A percentile compares a stretch with the other conserved stretches of the same genome.
Evolutionary conservation across 179 eudicot species (phyloP).

Genomic region (Beta corolliflora): DNA sequence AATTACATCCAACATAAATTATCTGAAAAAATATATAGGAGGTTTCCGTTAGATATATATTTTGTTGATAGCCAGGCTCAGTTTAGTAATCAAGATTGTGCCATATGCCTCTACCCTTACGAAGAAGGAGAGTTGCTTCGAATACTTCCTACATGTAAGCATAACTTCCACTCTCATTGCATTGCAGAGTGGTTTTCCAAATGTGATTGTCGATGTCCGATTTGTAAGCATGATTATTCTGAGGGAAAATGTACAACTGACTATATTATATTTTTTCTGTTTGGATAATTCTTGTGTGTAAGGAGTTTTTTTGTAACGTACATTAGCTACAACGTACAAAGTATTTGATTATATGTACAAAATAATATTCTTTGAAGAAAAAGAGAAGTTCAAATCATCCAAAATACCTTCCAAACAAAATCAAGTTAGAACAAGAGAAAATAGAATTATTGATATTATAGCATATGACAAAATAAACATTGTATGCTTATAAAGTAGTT

Average conservation of each 20-base stretch:
- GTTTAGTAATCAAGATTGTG: background rate
- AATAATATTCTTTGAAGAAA: too few relatives aligned
- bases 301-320: too few relatives aligned
- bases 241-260: background rate
- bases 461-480: too few relatives aligned
- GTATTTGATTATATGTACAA: too few relatives aligned
- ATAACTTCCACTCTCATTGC: background rate
- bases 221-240: background rate
- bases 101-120: background rate
- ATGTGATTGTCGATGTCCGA: background rate
- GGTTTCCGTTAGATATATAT: background rate
- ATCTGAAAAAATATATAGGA: too few relatives aligned
- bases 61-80: background rate
- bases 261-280: background rate
- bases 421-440: too few relatives aligned
- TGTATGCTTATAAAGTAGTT: background rate
- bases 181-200: background rate
- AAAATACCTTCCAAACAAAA: too few relatives aligned
- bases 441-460: too few relatives aligned
- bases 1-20: too few relatives aligned
- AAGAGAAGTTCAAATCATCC: too few relatives aligned
- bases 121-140: background rate
- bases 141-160: background rate
- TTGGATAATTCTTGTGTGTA: too few relatives aligned
- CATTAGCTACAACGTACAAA: too few relatives aligned